A percentile compares a stretch with the other conserved stretches of the same genome.
Conservation (phyloP, 2,329 filamentous ascomycete genomes). For the Coniella lustricola region DNA sequence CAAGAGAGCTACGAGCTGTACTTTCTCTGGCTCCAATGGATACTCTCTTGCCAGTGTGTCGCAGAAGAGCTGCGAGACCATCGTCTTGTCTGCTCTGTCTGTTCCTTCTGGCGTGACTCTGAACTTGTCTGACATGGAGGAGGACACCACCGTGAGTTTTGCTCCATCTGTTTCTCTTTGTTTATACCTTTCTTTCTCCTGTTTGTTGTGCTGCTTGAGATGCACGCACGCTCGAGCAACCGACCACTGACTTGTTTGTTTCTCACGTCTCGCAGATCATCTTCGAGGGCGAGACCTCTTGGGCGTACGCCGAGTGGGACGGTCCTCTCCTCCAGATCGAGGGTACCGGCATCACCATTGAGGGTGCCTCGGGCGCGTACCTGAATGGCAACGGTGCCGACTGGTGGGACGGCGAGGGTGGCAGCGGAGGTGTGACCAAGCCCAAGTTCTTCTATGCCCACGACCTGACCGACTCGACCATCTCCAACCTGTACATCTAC, state of each 20-base stretch:
- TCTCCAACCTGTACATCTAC: conserved; percentile 42
- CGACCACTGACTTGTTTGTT: neutral
- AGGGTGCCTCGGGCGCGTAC: conserved; percentile 41
- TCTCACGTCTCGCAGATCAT: conserved; percentile 33
- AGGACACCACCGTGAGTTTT: conserved; percentile 30
- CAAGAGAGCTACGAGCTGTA: conserved; percentile 33
- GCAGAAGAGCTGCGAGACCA: conserved; percentile 44
- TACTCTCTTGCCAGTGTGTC: conserved; percentile 34
- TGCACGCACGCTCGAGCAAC: no score
- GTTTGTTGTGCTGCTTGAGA: neutral
- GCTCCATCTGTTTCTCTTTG: conserved; percentile 22
- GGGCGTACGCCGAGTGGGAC: conserved; percentile 58
- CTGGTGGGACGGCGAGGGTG: conserved; percentile 55
- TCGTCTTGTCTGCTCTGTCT: conserved; percentile 42
- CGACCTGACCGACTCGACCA: conserved; percentile 40
- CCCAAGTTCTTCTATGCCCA: conserved; percentile 55
- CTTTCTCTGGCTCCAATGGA: conserved; percentile 42
- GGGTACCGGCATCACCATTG: conserved; percentile 47
- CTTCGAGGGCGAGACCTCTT: conserved; percentile 59
- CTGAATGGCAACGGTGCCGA: conserved; percentile 48
- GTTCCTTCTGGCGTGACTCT: conserved; percentile 54
- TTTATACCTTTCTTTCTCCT: no score
- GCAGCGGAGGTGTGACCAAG: conserved; percentile 54
- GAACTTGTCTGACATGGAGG: conserved; percentile 43
- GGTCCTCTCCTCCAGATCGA: conserved; percentile 57